Evolutionary conservation across 371 early-diverging fungal genomes (phyloP).

Genomic region (Mortierella sp.): DNA sequence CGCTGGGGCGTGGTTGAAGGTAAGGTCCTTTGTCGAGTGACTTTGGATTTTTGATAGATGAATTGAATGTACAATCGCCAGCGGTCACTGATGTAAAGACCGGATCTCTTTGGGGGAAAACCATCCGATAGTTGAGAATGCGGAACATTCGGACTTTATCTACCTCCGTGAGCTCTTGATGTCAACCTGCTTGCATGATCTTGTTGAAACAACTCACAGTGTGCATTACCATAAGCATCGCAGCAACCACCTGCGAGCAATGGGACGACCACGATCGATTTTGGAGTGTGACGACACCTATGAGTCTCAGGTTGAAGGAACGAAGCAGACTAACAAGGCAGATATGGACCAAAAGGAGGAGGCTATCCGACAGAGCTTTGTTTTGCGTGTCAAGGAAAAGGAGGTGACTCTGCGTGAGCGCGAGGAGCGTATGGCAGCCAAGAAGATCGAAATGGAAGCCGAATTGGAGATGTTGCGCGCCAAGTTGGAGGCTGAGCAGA

Average conservation of each 20-base stretch:
- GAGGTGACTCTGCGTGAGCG: slow-evolving; percentile 71
- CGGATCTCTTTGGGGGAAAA: not conserved
- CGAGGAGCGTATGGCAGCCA: slow-evolving; percentile 68
- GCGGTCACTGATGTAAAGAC: not conserved
- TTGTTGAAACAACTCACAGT: slow-evolving; percentile 83
- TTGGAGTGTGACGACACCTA: slow-evolving; percentile 82
- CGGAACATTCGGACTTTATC: slow-evolving; percentile 87
- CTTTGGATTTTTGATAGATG: not conserved
- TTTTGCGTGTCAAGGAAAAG: slow-evolving; percentile 79
- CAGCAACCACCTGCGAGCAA: slow-evolving; percentile 64
- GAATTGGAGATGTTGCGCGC: slow-evolving; percentile 65
- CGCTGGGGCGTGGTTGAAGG: slow-evolving; percentile 98
- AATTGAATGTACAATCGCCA: not conserved
- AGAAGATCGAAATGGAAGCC: slow-evolving; percentile 62
- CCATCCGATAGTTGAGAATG: slow-evolving; percentile 78
- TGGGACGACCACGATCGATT: slow-evolving; percentile 80
- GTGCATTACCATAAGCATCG: slow-evolving; percentile 85
- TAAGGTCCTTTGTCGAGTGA: slow-evolving; percentile 30
- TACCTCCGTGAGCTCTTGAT: slow-evolving; percentile 81
- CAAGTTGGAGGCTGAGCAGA: slow-evolving; percentile 54
- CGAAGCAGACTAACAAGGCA: slow-evolving; percentile 61
- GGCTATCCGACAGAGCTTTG: slow-evolving; percentile 78
- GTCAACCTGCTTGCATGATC: slow-evolving; percentile 80
- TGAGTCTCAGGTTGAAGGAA: slow-evolving; percentile 68
- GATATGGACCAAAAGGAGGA: slow-evolving; percentile 84